Conservation (phyloP, 2,329 filamentous ascomycete genomes). For the Claviceps maximensis region DNA sequence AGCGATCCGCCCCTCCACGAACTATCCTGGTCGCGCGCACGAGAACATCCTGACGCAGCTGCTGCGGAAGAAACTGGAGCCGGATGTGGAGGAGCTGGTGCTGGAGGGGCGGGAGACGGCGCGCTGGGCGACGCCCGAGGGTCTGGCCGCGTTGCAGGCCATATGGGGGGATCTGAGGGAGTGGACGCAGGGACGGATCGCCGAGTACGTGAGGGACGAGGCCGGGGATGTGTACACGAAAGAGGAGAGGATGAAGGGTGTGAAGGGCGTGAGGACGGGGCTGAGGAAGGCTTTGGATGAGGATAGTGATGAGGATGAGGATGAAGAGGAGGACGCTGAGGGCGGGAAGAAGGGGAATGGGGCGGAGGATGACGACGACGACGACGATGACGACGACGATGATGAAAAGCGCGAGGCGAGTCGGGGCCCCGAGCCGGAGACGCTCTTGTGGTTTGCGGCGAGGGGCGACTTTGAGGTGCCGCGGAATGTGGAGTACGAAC, state of each 20-base stretch:
- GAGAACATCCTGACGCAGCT: conserved; percentile 54
- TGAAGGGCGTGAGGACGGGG: conserved; percentile 61
- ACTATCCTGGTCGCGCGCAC: conserved; percentile 58
- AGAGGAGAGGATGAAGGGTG: conserved; percentile 52
- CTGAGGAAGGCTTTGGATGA: conserved; percentile 42
- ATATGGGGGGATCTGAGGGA: conserved; percentile 40
- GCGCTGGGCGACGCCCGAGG: conserved; percentile 28
- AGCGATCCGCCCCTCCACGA: conserved; percentile 62
- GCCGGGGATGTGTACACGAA: conserved; percentile 54
- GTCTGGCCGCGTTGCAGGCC: conserved; percentile 30
- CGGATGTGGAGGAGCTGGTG: conserved; percentile 61
- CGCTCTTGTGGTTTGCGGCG: conserved; percentile 32
- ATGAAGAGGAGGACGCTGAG: conserved; percentile 24
- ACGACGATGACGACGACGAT: conserved; percentile 13
- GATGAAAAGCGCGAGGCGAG: conserved; percentile 7
- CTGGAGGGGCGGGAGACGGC: conserved; percentile 44
- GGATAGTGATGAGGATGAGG: conserved; percentile 40
- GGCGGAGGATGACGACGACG: conserved; percentile 24
- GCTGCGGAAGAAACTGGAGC: conserved; percentile 73
- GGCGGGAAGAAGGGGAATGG: conserved; percentile 27
- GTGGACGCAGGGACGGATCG: conserved; percentile 28
- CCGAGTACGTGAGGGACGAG: conserved; percentile 28
- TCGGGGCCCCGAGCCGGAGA: conserved; percentile 30
- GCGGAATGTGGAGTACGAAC: conserved; percentile 29
- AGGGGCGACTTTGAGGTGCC: conserved; percentile 33